Evolutionary conservation across 345 rosid genomes (phyloP), one percentile per base, ranked within the genome.

Genomic region (Cardamine resedifolia): DNA sequence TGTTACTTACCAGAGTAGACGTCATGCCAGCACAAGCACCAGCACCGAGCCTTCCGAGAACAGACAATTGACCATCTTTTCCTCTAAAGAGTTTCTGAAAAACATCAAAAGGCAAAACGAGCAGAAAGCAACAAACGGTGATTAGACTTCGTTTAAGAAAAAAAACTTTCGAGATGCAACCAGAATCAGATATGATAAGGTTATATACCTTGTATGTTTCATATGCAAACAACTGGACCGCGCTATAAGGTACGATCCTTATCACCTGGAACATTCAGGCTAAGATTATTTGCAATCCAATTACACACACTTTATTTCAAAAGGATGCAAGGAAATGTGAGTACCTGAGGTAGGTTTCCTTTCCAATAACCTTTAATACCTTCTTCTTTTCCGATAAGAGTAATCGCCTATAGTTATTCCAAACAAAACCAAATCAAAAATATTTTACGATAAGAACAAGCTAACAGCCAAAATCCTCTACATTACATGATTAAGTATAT

Each of bases 11-110:
- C 76, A 89, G 85, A 65, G 99, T 94, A 71, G 99, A 94, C 44
- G 99, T 89, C 97, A 94, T 94, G 81, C 97, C 99, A 76, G 99
- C 97, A 84, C 97, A 91, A 79, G 99, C 99, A 68, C 99, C 99
- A 24, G 97, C 97, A 1, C 90, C 91, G 39, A 94, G 93, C 81
- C 99, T 91, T 70, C 96, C 99, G 15, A 89, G 72, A 75, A 94
- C 89, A 59, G 97, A 81, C 69, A 94, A 86, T 55, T 89, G 83
- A 7, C 87, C 96, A 70, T 90, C 97, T 72, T 91, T 86, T 65
- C 88, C 89, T 31, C 74, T 83, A 66, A 95, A 90, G 68, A 95
- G 84, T 82, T 86, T 95, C 99, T 95, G 70, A 63, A 53, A 23
- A 72, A 51, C 71, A 73, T 60, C 59, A 76, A 70, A 47, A 16